Evolutionary conservation across 495 filamentous ascomycete genomes (phyloP).

Genomic region (Xylaria sp.): DNA sequence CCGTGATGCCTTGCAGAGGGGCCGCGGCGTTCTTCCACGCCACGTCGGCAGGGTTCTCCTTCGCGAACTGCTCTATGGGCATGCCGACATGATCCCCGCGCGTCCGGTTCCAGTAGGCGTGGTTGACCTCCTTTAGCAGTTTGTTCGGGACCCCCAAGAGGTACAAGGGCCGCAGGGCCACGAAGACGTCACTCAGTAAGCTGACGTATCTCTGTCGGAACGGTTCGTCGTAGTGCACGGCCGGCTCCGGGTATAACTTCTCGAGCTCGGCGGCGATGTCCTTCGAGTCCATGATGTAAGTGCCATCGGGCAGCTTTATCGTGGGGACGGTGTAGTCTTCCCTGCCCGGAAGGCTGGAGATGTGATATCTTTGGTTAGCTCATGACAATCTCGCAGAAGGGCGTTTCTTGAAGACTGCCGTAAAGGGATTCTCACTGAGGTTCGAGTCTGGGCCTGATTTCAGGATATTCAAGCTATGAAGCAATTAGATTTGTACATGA

Average conservation of each 20-base stretch:
- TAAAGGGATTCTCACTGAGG: conserved; percentile 46
- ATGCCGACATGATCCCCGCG: conserved; percentile 50
- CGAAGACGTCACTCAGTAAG: conserved; percentile 28
- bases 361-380: conserved; percentile 33
- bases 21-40: conserved; percentile 49
- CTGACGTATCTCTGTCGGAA: conserved; percentile 41
- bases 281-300: conserved; percentile 63
- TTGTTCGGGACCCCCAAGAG: conserved; percentile 44
- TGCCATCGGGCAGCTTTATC: conserved; percentile 57
- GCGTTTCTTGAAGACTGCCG: background rate
- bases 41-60: conserved; percentile 43
- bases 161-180: conserved; percentile 36
- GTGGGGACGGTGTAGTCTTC: conserved; percentile 62
- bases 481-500: background rate
- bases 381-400: background rate
- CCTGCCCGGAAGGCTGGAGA: conserved; percentile 46
- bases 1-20: conserved; percentile 49
- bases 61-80: conserved; percentile 50
- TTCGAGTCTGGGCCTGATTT: conserved; percentile 57
- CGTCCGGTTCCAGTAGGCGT: conserved; percentile 54
- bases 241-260: conserved; percentile 57
- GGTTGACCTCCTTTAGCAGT: conserved; percentile 49
- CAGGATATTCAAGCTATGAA: conserved; percentile 62
- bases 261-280: conserved; percentile 62
- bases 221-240: conserved; percentile 48